Evolutionary conservation across 805 yeast genomes (phyloP), one percentile per base, ranked within the genome.

Genomic region (Komagataella ulmi): DNA sequence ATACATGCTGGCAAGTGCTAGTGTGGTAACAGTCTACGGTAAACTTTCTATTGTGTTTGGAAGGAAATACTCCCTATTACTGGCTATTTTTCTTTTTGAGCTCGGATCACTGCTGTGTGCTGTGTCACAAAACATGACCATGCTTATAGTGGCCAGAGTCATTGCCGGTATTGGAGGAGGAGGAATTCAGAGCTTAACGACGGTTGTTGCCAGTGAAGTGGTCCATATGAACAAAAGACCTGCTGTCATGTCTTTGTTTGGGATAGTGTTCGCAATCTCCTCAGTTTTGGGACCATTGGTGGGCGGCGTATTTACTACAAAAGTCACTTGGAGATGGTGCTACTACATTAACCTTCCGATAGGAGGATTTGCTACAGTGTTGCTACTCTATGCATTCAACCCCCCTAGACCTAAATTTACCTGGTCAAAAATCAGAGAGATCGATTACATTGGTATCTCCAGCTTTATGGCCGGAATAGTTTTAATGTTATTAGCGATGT

Each of bases 101-200:
- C 63, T 74, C 3, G 90, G 90, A 0, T 80, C 87, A 0, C 66
- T 82, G 51, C 64, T 83, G 5, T 67, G 76, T 52, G 90, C 85
- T 1, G 55, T 77, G 3, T 65, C 88, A 1, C 62, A 58, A 17
- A 68, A 71, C 40, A 81, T 85, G 80, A 67, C 73, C 51, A 75
- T 77, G 72, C 63, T 85, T 48, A 81, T 85, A 54, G 88, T 81
- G 3, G 90, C 88, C 1, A 72, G 95, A 58, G 82, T 79, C 6
- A 66, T 85, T 18, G 79, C 80, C 51, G 93, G 93, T 50, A 60
- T 80, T 40, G 91, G 90, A 14, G 88, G 82, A 7, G 83, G 86
- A 44, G 85, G 85, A 23, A 73, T 83, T 49, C 81, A 77, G 57
- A 69, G 81, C 1, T 65, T 81, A 63, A 76, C 74, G 3, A 71